phyloP scores from a whole-genome alignment of 1,284 basidiomycete genomes.

The Ganoderma lingzhi region DNA sequence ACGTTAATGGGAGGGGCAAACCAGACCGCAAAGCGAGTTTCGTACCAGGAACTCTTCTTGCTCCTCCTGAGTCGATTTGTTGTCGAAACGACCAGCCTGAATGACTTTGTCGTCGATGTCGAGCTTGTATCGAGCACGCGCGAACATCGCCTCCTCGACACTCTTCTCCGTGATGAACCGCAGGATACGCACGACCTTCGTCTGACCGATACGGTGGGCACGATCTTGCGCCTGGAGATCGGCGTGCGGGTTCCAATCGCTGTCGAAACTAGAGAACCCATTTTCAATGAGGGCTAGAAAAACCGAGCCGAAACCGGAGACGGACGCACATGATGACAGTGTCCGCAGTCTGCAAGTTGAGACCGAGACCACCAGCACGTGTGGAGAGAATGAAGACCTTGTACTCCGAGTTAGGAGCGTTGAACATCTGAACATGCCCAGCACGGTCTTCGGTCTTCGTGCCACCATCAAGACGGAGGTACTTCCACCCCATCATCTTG shows the following conservation, averaged over 20 bases:
- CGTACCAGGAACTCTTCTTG: slow-evolving; percentile 93
- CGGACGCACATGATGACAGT: slow-evolving; percentile 95
- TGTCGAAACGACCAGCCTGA: slow-evolving; percentile 99
- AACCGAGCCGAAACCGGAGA: slow-evolving; percentile 30
- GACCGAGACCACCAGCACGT: slow-evolving; percentile 95
- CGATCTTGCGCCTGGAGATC: slow-evolving; percentile 99
- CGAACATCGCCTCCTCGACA: slow-evolving; percentile 97
- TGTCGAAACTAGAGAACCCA: slow-evolving; percentile 75
- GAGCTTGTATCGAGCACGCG: slow-evolving; percentile 94
- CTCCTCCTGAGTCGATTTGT: slow-evolving; percentile 98
- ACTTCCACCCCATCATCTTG: slow-evolving; percentile 89
- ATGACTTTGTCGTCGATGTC: slow-evolving; percentile 99
- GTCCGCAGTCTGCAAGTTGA: slow-evolving; percentile 98
- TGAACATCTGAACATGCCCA: slow-evolving; percentile 90
- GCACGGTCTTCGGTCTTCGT: slow-evolving; percentile 99
- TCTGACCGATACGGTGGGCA: slow-evolving; percentile 99
- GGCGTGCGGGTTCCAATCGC: slow-evolving; percentile 95
- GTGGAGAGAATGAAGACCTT: slow-evolving; percentile 97
- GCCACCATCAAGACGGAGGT: slow-evolving; percentile 95
- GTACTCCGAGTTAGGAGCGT: slow-evolving; percentile 89
- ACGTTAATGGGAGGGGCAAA: background rate
- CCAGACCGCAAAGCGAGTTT: slow-evolving; percentile 25
- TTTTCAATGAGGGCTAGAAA: background rate
- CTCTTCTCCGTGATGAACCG: slow-evolving; percentile 98
- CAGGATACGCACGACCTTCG: slow-evolving; percentile 96